A percentile compares a stretch with the other conserved stretches of the same genome.
phyloP scores from a whole-genome alignment of 768 basidiomycete genomes.

The Leucosporidium creatinivorum region DNA sequence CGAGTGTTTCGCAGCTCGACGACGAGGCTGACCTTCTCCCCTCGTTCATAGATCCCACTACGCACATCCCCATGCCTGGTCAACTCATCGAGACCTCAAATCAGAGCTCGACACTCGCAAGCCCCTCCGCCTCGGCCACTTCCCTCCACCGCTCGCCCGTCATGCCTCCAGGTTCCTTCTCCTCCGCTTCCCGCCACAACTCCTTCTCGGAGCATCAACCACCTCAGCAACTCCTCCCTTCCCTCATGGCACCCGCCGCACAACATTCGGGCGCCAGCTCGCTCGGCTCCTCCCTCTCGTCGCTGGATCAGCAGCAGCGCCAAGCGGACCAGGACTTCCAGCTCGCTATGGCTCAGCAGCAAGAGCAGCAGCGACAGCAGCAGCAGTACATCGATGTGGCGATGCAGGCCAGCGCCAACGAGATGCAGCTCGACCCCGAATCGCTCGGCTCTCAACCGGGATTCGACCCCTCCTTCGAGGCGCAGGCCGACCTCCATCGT shows the following conservation, averaged over 20 bases:
- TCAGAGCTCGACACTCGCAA: slow-evolving; percentile 11
- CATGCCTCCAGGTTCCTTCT: slow-evolving; percentile 4
- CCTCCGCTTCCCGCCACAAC: slow-evolving; percentile 1
- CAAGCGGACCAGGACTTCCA: not conserved
- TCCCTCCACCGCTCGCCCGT: slow-evolving; percentile 21
- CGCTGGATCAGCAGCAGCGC: not conserved
- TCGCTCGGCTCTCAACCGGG: not conserved
- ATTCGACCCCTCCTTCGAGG: not conserved
- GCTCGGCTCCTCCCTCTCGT: no score
- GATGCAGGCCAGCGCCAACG: no score
- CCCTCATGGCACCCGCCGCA: not conserved
- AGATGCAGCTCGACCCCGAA: no score
- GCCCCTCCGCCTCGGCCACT: slow-evolving; percentile 4
- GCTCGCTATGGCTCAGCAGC: not conserved
- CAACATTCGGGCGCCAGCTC: no score
- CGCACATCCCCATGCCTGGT: not conserved
- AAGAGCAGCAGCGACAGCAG: not conserved
- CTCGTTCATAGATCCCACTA: slow-evolving; percentile 2
- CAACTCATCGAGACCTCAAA: slow-evolving; percentile 1
- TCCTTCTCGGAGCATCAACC: slow-evolving; percentile 9
- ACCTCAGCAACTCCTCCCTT: slow-evolving; percentile 4
- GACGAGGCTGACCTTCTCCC: not conserved
- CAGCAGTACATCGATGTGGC: not conserved
- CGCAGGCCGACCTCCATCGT: slow-evolving; percentile 28
- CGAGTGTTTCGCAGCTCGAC: not conserved